A percentile compares a stretch with the other conserved stretches of the same genome.
Evolutionary conservation across 805 yeast genomes (phyloP).

Genomic region (Candida oleophila): DNA sequence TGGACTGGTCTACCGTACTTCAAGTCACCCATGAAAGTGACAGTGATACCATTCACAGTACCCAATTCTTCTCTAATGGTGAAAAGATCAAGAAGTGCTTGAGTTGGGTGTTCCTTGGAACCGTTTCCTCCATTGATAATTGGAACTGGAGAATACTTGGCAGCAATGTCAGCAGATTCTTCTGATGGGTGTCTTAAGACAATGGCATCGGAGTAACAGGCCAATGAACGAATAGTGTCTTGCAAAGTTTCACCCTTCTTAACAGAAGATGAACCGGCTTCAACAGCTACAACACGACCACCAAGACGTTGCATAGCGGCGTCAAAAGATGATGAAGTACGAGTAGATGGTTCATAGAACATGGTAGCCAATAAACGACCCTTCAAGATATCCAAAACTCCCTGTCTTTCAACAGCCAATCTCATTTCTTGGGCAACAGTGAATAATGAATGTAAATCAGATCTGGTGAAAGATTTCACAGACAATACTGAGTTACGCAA

Average conservation of each 20-base stretch:
- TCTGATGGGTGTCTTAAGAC: constrained; percentile 96
- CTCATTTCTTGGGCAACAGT: constrained; percentile 98
- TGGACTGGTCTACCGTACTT: constrained; percentile 98
- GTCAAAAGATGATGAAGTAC: constrained; percentile 95
- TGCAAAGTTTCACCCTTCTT: constrained; percentile 98
- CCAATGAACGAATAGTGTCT: constrained; percentile 92
- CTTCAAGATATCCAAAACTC: constrained; percentile 84
- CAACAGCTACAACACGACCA: constrained; percentile 90
- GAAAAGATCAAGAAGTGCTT: constrained; percentile 94
- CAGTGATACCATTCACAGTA: constrained; percentile 95
- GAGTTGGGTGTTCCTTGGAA: constrained; percentile 97
- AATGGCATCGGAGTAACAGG: constrained; percentile 94
- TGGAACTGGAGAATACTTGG: constrained; percentile 95
- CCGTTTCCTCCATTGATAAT: constrained; percentile 98
- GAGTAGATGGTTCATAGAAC: constrained; percentile 97
- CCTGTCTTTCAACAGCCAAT: constrained; percentile 93
- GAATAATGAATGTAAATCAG: constrained; percentile 88
- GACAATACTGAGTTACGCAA: constrained; percentile 84
- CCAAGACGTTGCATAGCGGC: constrained; percentile 99
- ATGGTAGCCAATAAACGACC: constrained; percentile 92
- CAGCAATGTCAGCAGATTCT: constrained; percentile 89
- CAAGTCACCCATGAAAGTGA: constrained; percentile 98
- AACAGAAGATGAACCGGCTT: constrained; percentile 86
- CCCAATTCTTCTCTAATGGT: constrained; percentile 99
- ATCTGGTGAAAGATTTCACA: constrained; percentile 82